Conservation (phyloP, 192 early-diverging fungal species). For the Kickxella alabastrina region DNA sequence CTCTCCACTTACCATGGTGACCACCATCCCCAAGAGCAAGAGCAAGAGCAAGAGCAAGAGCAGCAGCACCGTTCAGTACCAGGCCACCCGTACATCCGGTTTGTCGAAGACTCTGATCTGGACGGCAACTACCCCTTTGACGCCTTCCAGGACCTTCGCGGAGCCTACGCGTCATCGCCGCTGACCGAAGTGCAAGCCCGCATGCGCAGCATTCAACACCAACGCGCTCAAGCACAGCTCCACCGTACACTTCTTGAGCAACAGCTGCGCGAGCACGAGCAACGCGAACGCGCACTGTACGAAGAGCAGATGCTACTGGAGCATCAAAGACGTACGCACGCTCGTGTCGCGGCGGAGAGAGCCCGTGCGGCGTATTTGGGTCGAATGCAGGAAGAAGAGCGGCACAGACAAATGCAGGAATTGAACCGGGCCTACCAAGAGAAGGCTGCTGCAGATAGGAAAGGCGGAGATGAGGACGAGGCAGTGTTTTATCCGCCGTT, state of each 20-base stretch:
- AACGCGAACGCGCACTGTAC: slow-evolving; percentile 22
- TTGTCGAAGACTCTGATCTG: slow-evolving; percentile 34
- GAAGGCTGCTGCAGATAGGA: neutral
- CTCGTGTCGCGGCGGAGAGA: slow-evolving; percentile 10
- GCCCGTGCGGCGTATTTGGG: slow-evolving; percentile 20
- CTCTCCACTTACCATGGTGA: neutral
- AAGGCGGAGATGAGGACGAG: neutral
- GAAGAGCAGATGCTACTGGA: slow-evolving; percentile 25
- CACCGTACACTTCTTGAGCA: slow-evolving; percentile 20
- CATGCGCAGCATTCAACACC: slow-evolving; percentile 26
- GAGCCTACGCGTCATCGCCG: slow-evolving; percentile 26
- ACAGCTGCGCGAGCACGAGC: slow-evolving; percentile 21
- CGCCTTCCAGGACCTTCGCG: slow-evolving; percentile 43
- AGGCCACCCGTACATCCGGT: slow-evolving; percentile 39
- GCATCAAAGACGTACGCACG: slow-evolving; percentile 18
- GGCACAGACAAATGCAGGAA: slow-evolving; percentile 5
- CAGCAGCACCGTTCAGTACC: slow-evolving; percentile 23
- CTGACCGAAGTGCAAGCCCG: slow-evolving; percentile 26
- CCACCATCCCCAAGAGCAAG: neutral
- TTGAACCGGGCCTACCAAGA: neutral
- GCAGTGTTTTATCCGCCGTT: slow-evolving; percentile 32
- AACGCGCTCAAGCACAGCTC: slow-evolving; percentile 30
- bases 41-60: neutral
- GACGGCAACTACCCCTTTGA: slow-evolving; percentile 48
- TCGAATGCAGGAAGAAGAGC: slow-evolving; percentile 17